Percentiles rank a stretch among this genome's conserved stretches.
Conservation (phyloP, 116 monocot genomes). For the Cymodocea nodosa region DNA sequence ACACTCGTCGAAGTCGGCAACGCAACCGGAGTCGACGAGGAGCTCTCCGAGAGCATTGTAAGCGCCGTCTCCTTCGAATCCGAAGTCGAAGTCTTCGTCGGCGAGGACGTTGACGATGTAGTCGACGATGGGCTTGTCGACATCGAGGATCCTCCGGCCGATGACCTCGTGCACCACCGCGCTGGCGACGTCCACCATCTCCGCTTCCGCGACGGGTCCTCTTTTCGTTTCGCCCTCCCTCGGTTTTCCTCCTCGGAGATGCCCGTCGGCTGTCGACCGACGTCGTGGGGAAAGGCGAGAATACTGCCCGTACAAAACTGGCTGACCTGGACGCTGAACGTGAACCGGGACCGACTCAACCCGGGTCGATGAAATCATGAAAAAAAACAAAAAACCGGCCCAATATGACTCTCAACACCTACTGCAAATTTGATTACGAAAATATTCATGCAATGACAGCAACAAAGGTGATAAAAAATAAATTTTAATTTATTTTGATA, state of each 20-base stretch:
- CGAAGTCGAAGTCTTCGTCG: constrained; percentile 99
- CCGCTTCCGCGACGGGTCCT: background rate
- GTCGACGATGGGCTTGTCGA: constrained; percentile 84
- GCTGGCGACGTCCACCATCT: constrained; percentile 66
- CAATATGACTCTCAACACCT: too few relatives aligned
- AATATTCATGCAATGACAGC: too few relatives aligned
- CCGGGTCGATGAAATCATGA: too few relatives aligned
- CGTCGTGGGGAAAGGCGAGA: too few relatives aligned
- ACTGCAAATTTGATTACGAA: too few relatives aligned
- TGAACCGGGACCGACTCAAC: too few relatives aligned
- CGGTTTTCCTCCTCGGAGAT: too few relatives aligned
- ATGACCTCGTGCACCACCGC: constrained; percentile 76
- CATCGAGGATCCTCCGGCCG: constrained; percentile 31
- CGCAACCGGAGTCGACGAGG: constrained; percentile 87
- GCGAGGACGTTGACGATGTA: constrained; percentile 98
- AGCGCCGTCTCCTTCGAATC: constrained; percentile 76
- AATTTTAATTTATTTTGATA: too few relatives aligned
- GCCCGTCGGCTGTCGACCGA: background rate
- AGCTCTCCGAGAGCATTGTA: constrained; percentile 89
- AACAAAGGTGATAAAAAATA: too few relatives aligned
- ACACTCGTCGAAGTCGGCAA: constrained; percentile 52
- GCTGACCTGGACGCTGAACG: too few relatives aligned
- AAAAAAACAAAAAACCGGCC: too few relatives aligned
- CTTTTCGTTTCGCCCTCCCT: background rate
- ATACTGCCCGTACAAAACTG: too few relatives aligned